Evolutionary conservation across 2,329 filamentous ascomycete species (phyloP), one percentile per base, ranked within the genome.

Genomic region (Cercospora zeina): DNA sequence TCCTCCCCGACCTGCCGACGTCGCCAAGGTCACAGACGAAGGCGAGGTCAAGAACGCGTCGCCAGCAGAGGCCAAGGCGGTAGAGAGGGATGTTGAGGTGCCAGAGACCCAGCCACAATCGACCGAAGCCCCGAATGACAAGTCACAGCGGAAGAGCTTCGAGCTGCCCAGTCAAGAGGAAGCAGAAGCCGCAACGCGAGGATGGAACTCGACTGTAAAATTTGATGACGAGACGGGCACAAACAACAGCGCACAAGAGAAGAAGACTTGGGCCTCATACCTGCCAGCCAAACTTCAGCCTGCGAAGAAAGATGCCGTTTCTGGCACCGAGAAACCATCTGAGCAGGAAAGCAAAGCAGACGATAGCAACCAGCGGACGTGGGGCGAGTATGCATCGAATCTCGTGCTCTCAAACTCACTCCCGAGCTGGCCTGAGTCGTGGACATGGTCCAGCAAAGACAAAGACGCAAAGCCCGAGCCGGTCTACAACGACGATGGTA

Each of bases 401-500:
- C 66, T 67, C 45, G 65, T 71, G 5, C 68, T 71, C 42, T 65
- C 66, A 13, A 60, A 65, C 58, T 64, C 69, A 36, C 62, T 72
- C 14, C 72, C 69, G 34, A 63, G 66, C 50, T 63, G 57, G 60
- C 67, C 53, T 31, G 59, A 65, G 14, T 69, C 63, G 11, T 64
- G 61, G 60, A 66, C 58, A 1, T 68, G 64, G 49, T 49, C 61
- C 8, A 27, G 21, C n/a, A 72, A 71, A 50, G 69, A 71, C 59
- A 72, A 72, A 50, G 71, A 75, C 37, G 62, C 66, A 16, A 72
- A 76, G 19, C 66, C 70, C 30, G 69, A 73, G 53, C 71, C 75
- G n/a, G 74, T 75, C 42, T 75, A 70, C 54, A 75, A 74, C 59
- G 68, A 72, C 62, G 74, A 75, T 58, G 74, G 73, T 56, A 74